These are phyloP conservation scores for Schizochytrium sp. DNA, from an alignment of 108 stramenopile genomes.

Conservation along the genomic window DNA sequence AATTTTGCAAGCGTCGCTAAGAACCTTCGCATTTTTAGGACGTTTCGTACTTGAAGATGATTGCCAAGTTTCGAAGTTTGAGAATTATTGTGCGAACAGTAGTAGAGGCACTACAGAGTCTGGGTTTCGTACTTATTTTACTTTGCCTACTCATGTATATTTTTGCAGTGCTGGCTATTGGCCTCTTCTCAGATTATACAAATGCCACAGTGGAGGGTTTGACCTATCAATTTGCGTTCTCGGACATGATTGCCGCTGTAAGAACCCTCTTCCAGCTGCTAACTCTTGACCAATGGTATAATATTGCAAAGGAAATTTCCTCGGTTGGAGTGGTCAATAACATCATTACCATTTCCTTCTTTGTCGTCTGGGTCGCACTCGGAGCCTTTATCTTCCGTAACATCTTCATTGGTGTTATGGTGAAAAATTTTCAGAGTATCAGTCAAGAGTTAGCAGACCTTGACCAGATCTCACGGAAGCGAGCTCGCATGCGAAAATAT, in stretches of 20 bases:
- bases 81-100: slow-evolving; percentile 50
- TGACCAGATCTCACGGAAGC: slow-evolving; percentile 9
- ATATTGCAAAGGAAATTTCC: slow-evolving; percentile 56
- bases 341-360: slow-evolving; percentile 40
- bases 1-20: slow-evolving; percentile 59
- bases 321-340: background rate
- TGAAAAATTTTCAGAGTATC: slow-evolving; percentile 50
- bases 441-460: slow-evolving; percentile 46
- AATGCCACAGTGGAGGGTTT: slow-evolving; percentile 23
- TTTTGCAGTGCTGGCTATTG: slow-evolving; percentile 55
- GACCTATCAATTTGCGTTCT: background rate
- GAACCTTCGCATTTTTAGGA: slow-evolving; percentile 43
- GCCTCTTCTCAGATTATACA: slow-evolving; percentile 52
- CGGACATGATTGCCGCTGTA: slow-evolving; percentile 38
- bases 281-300: slow-evolving; percentile 58
- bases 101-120: slow-evolving; percentile 57
- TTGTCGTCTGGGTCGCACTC: slow-evolving; percentile 57
- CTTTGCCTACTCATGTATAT: slow-evolving; percentile 56
- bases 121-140: slow-evolving; percentile 35
- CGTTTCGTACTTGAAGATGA: slow-evolving; percentile 61
- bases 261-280: slow-evolving; percentile 49
- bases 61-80: slow-evolving; percentile 60
- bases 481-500: slow-evolving; percentile 27
- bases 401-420: slow-evolving; percentile 60
- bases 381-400: slow-evolving; percentile 57